Evolutionary conservation across 139 green algal genomes (phyloP).

Genomic region (Auxenochlorella pyrenoidosa): DNA sequence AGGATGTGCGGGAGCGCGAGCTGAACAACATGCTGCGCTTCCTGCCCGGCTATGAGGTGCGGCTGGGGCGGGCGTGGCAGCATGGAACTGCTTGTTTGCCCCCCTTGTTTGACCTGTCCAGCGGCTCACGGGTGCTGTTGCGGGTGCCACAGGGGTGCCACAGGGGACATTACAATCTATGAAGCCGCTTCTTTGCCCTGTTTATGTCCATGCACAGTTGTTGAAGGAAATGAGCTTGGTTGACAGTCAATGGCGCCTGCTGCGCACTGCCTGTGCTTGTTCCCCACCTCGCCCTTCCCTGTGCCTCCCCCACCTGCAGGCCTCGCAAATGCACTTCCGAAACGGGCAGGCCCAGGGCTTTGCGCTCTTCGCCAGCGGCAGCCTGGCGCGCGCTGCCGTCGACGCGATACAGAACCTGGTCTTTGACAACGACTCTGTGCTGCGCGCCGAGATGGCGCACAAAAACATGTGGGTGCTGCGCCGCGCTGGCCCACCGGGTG

Average conservation of each 20-base stretch:
- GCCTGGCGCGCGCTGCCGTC: conserved; percentile 63
- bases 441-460: conserved; percentile 90
- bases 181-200: too few relatives aligned
- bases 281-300: too few relatives aligned
- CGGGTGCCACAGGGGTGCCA: too few relatives aligned
- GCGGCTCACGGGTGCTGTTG: background rate
- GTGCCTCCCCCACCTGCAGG: conserved; percentile 43
- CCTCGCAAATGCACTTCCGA: conserved; percentile 84
- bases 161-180: too few relatives aligned
- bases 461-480: conserved; percentile 76
- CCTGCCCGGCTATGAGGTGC: conserved; percentile 90
- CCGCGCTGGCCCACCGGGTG: background rate
- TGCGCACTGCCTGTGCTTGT: too few relatives aligned
- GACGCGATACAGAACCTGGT: conserved; percentile 65
- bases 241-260: too few relatives aligned
- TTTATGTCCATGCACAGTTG: too few relatives aligned
- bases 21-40: conserved; percentile 96
- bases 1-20: conserved; percentile 91
- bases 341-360: conserved; percentile 84
- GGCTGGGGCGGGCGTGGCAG: too few relatives aligned
- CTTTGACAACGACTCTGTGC: conserved; percentile 73
- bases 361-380: conserved; percentile 75
- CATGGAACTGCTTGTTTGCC: background rate
- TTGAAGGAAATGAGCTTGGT: too few relatives aligned
- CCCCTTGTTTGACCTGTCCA: background rate